Percentiles rank a stretch among this genome's conserved stretches.
These are phyloP conservation scores for Acorus calamus DNA, from an alignment of 106 monocot genomes.

Conservation along the genomic window DNA sequence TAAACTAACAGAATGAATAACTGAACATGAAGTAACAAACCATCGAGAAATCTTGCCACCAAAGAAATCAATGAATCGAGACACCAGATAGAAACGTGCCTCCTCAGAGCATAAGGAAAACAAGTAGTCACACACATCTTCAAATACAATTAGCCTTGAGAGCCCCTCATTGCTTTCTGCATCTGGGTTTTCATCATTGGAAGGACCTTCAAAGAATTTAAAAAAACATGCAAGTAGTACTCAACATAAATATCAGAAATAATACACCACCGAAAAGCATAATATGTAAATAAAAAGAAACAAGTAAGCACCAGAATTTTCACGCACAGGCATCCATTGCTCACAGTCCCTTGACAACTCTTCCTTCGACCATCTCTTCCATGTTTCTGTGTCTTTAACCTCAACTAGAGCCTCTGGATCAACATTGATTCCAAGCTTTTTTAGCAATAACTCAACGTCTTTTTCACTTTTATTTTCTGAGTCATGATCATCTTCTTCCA, in stretches of 20 bases:
- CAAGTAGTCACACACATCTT: constrained; percentile 80
- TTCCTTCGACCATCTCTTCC: constrained; percentile 84
- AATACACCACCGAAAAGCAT: not conserved
- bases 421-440: constrained; percentile 76
- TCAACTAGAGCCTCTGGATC: constrained; percentile 65
- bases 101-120: constrained; percentile 72
- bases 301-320: constrained; percentile 54
- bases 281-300: constrained; percentile 11
- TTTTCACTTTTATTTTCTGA: constrained; percentile 34
- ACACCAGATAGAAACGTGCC: constrained; percentile 62
- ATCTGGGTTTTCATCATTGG: constrained; percentile 25
- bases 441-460: constrained; percentile 66
- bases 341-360: constrained; percentile 57
- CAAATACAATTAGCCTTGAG: constrained; percentile 82
- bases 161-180: constrained; percentile 45
- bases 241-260: not conserved
- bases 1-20: not conserved
- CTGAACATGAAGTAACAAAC: constrained; percentile 22
- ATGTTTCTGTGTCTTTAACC: constrained; percentile 65
- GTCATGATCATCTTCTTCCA: constrained; percentile 32
- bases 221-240: not conserved
- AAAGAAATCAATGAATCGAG: constrained; percentile 84
- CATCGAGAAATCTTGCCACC: constrained; percentile 72
- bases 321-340: constrained; percentile 91
- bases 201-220: constrained; percentile 7